Conservation (phyloP, 176 grass and related monocot species). For the Tillandsia leiboldiana region DNA sequence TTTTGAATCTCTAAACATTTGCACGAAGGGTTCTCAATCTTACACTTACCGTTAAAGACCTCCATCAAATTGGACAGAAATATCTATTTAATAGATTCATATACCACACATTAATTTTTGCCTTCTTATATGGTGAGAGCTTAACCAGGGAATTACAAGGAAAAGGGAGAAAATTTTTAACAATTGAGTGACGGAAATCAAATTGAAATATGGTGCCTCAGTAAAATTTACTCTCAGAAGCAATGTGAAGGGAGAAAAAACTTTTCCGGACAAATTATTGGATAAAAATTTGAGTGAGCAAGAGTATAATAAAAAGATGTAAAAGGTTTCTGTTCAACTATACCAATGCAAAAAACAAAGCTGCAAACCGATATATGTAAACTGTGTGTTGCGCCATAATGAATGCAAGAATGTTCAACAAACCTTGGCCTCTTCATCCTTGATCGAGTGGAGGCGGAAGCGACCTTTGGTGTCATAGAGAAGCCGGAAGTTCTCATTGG, state of each 20-base stretch:
- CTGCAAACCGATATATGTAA: not conserved
- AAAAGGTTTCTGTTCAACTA: too few relatives aligned
- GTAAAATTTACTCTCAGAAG: not conserved
- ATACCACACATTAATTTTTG: too few relatives aligned
- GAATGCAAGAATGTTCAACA: not conserved
- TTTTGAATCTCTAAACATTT: too few relatives aligned
- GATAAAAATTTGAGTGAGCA: not conserved
- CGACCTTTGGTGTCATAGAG: conserved; percentile 29
- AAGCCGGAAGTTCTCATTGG: conserved; percentile 21
- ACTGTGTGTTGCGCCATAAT: not conserved
- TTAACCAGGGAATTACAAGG: too few relatives aligned
- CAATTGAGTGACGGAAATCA: not conserved
- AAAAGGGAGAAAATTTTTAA: too few relatives aligned
- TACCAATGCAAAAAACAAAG: too few relatives aligned
- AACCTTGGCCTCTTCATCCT: conserved; percentile 24
- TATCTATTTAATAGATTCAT: too few relatives aligned
- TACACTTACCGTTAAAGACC: too few relatives aligned
- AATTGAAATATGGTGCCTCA: not conserved
- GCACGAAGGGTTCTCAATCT: too few relatives aligned
- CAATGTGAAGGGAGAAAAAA: not conserved
- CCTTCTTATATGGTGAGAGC: too few relatives aligned
- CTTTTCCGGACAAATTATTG: not conserved
- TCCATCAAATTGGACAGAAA: too few relatives aligned
- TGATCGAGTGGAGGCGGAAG: conserved; percentile 21
- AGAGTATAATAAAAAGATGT: not conserved